phyloP scores from a whole-genome alignment of 306 rosid genomes.

The Arachis stenosperma region DNA sequence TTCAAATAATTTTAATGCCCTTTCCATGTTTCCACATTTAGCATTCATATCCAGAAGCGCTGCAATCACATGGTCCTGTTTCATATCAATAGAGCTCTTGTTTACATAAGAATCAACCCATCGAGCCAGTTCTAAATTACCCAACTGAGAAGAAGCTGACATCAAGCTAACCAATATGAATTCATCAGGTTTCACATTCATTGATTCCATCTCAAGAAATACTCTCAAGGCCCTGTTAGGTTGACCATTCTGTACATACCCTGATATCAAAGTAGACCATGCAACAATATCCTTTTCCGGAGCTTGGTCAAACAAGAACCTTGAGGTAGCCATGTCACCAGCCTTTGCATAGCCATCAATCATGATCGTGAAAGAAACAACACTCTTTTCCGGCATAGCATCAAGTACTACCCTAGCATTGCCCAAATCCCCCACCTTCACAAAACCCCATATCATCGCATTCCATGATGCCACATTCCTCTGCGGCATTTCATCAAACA shows the following conservation, averaged over 20 bases:
- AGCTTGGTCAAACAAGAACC: slow-evolving; percentile 36
- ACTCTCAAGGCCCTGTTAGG: slow-evolving; percentile 57
- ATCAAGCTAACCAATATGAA: slow-evolving; percentile 72
- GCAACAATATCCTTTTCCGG: slow-evolving; percentile 59
- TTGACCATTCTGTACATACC: slow-evolving; percentile 70
- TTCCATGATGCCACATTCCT: no score
- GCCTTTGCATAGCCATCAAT: no score
- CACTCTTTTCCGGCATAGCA: no score
- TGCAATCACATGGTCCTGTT: slow-evolving; percentile 56
- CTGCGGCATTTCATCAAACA: no score
- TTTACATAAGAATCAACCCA: slow-evolving; percentile 66
- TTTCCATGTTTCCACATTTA: slow-evolving; percentile 77
- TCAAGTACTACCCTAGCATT: no score
- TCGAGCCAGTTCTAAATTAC: slow-evolving; percentile 58
- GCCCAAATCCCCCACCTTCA: no score
- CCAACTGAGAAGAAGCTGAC: slow-evolving; percentile 73
- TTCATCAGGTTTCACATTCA: slow-evolving; percentile 67
- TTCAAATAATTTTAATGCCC: slow-evolving; percentile 58
- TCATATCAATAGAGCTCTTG: slow-evolving; percentile 46
- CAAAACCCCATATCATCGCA: no score
- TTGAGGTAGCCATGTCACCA: no score
- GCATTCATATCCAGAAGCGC: slow-evolving; percentile 89
- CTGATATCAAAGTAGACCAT: slow-evolving; percentile 77
- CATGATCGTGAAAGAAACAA: no score
- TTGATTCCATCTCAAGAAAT: slow-evolving; percentile 62